Evolutionary conservation across 2,329 filamentous ascomycete species (phyloP), one percentile per base, ranked within the genome.

Genomic region (Fusarium sp.): DNA sequence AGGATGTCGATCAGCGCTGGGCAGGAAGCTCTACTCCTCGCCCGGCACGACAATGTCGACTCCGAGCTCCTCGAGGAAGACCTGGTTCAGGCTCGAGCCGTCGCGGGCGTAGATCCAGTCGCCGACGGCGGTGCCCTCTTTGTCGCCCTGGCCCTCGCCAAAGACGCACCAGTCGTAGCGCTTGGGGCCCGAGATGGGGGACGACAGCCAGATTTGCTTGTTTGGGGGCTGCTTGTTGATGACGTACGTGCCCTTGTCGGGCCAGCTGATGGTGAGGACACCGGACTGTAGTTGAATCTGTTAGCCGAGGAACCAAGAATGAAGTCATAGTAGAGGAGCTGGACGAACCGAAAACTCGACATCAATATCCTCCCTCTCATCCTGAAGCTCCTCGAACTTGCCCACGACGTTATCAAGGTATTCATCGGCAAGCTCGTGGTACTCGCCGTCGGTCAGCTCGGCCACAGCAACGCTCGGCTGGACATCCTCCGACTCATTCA

Each of bases 221-320:
- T 98, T 98, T 22, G 96, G 95, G 0, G 97, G 97, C 83, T 99
- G 97, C 84, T 99, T 99, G 90, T 99, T 99, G 85, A 99, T 89
- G 69, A 99, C 94, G 81, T 97, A 99, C 33, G 91, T 96, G 71
- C 95, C 95, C 60, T 91, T 86, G 14, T 88, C 86, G 2, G 91
- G 90, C 77, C 94, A 90, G 8, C 86, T 88, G 79, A 98, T 87
- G 73, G 92, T 95, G 77, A 98, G 88, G 65, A 98, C 95, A 65
- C 97, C 96, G 63, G 94, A 90, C 95, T 98, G 78, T 54, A 29
- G 47, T 59, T 42, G 31, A n/a, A 36, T 31, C 11, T 40, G 59
- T 77, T 73, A 79, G 66, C 18, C 22, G 68, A 65, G 25, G n/a
- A n/a, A 42, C 18, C 20, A 45, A 56, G 13, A 14, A 22, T 35